These are phyloP conservation scores for Tricholoma terreum DNA, from an alignment of 768 basidiomycete genomes.

Conservation along the genomic window DNA sequence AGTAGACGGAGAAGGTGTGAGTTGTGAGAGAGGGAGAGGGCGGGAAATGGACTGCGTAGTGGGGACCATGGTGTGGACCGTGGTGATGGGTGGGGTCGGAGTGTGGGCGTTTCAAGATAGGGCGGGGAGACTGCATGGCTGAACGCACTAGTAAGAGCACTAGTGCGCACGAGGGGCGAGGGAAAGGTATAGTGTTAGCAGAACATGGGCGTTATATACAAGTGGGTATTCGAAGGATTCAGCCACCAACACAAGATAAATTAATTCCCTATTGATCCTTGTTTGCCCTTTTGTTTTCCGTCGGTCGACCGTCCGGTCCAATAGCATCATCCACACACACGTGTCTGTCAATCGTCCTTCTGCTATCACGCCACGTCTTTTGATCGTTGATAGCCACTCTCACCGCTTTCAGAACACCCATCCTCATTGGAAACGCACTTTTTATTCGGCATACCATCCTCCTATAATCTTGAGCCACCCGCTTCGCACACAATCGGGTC, in stretches of 20 bases:
- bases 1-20: slow-evolving; percentile 49
- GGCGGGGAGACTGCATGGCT: slow-evolving; percentile 40
- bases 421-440: no score
- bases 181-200: slow-evolving; percentile 17
- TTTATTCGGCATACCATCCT: no score
- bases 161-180: not conserved
- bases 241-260: slow-evolving; percentile 1
- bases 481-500: not conserved
- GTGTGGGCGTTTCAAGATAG: slow-evolving; percentile 54
- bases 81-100: slow-evolving; percentile 25
- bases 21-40: slow-evolving; percentile 49
- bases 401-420: no score
- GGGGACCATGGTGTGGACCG: slow-evolving; percentile 8
- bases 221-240: no score
- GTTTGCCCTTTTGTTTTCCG: slow-evolving; percentile 13
- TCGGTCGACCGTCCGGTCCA: no score
- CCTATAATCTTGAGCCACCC: no score
- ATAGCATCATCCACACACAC: no score
- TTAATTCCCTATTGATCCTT: slow-evolving; percentile 12
- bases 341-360: slow-evolving; percentile 1
- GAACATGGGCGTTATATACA: slow-evolving; percentile 10
- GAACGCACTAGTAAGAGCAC: slow-evolving; percentile 2
- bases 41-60: slow-evolving; percentile 45
- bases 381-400: no score
- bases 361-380: no score